Percentiles rank a stretch among this genome's conserved stretches.
These are phyloP conservation scores for Cicer bijugum DNA, from an alignment of 306 rosid species.

Conservation along the genomic window DNA sequence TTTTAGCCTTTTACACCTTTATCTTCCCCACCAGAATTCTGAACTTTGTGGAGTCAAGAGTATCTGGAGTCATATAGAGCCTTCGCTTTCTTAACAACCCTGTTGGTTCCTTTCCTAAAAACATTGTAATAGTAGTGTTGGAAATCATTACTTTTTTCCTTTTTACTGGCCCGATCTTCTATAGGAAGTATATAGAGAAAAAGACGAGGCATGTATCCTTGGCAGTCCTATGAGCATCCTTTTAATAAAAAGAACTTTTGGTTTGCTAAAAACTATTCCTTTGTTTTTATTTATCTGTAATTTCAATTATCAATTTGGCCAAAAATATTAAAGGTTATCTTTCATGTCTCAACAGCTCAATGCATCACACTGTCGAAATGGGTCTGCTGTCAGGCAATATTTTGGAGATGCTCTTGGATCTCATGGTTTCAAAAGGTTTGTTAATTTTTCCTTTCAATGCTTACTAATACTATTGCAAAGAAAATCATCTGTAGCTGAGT, in stretches of 20 bases:
- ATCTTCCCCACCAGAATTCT: background rate
- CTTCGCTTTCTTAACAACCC: conserved; percentile 23
- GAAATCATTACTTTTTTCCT: background rate
- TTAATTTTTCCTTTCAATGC: conserved; percentile 36
- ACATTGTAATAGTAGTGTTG: background rate
- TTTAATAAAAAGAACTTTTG: conserved; percentile 3
- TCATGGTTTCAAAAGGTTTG: conserved; percentile 63
- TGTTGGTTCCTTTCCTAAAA: conserved; percentile 13
- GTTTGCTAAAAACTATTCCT: conserved; percentile 25
- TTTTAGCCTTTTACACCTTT: background rate
- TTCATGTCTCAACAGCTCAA: conserved; percentile 61
- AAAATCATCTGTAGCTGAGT: conserved; percentile 24
- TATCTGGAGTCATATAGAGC: background rate
- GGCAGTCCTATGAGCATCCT: conserved; percentile 15
- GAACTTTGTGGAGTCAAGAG: background rate
- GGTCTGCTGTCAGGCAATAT: conserved; percentile 66
- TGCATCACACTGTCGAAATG: conserved; percentile 78
- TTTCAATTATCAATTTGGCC: conserved; percentile 10
- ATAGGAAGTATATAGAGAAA: conserved; percentile 16
- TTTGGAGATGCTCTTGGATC: conserved; percentile 77
- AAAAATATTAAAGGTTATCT: conserved; percentile 23
- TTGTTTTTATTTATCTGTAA: conserved; percentile 26
- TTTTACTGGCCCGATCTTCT: conserved; percentile 13
- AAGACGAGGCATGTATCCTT: conserved; percentile 13
- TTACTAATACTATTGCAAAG: conserved; percentile 18